These are phyloP conservation scores for Tuber aestivum DNA, from an alignment of 495 filamentous ascomycete genomes.

Conservation along the genomic window DNA sequence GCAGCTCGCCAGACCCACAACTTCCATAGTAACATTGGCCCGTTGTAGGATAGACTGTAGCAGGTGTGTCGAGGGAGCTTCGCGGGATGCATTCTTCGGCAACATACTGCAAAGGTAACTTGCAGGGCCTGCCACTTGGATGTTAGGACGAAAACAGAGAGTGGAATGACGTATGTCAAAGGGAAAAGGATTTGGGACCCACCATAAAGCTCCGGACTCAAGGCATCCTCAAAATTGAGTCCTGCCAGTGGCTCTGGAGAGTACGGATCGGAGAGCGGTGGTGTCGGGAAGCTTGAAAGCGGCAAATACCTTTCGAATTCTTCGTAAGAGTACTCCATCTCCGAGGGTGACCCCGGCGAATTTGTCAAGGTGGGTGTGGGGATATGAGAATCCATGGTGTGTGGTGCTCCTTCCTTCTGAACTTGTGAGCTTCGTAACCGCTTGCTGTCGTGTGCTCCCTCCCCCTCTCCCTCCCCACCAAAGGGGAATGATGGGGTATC, in stretches of 20 bases:
- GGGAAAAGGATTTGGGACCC: constrained; percentile 10
- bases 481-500: constrained; percentile 34
- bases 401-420: constrained; percentile 13
- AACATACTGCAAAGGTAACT: constrained; percentile 40
- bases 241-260: constrained; percentile 31
- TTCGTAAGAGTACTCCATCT: constrained; percentile 35
- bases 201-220: constrained; percentile 37
- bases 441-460: constrained; percentile 19
- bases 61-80: constrained; percentile 33
- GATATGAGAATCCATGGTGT: constrained; percentile 29
- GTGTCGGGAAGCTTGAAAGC: constrained; percentile 40
- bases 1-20: constrained; percentile 38
- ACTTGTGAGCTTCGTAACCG: constrained; percentile 3
- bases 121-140: constrained; percentile 27
- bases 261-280: constrained; percentile 35
- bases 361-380: constrained; percentile 33
- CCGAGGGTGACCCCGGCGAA: constrained; percentile 36
- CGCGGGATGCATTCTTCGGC: constrained; percentile 37
- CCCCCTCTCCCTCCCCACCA: constrained; percentile 14
- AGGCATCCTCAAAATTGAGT: constrained; percentile 28
- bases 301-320: constrained; percentile 38
- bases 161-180: constrained; percentile 6
- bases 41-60: constrained; percentile 36
- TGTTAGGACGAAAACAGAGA: constrained; percentile 21
- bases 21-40: constrained; percentile 35